Conservation (phyloP, 192 early-diverging fungal species). For the Funneliformis mosseae region DNA sequence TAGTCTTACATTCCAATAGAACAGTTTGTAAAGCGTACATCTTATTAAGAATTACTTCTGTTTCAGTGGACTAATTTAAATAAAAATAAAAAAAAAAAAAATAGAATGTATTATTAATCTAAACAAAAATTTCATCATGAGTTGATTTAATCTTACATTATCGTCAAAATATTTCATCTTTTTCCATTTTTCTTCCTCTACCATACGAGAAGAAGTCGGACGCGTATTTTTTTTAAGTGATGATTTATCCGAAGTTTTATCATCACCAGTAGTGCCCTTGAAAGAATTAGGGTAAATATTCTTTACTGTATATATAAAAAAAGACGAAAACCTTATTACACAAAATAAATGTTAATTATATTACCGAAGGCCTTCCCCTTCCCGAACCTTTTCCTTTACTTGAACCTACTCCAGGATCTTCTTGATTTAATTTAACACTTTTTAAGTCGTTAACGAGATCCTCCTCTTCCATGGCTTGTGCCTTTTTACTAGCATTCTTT, state of each 20-base stretch:
- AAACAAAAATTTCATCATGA: neutral
- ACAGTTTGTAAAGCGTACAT: neutral
- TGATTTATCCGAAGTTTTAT: conserved; percentile 62
- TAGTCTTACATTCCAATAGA: conserved; percentile 2
- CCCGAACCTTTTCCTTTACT: neutral
- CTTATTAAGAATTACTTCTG: neutral
- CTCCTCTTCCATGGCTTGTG: conserved; percentile 68
- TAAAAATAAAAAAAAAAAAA: neutral
- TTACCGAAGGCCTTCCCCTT: neutral
- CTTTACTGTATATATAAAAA: neutral
- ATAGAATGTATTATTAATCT: neutral
- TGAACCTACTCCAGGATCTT: conserved; percentile 41
- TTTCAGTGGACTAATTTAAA: neutral
- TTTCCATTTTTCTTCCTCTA: conserved; percentile 76
- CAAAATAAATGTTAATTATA: neutral
- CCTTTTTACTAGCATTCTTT: conserved; percentile 67
- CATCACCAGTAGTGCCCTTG: conserved; percentile 59
- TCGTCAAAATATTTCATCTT: conserved; percentile 64
- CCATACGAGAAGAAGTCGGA: conserved; percentile 59
- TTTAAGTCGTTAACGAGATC: conserved; percentile 48
- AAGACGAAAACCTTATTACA: neutral
- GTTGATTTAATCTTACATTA: conserved; percentile 42
- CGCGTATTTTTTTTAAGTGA: conserved; percentile 61
- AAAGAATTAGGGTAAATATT: neutral
- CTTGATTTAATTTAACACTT: conserved; percentile 38